Evolutionary conservation across 768 basidiomycete species (phyloP), one percentile per base, ranked within the genome.

Genomic region (Pleurotus cornucopiae): DNA sequence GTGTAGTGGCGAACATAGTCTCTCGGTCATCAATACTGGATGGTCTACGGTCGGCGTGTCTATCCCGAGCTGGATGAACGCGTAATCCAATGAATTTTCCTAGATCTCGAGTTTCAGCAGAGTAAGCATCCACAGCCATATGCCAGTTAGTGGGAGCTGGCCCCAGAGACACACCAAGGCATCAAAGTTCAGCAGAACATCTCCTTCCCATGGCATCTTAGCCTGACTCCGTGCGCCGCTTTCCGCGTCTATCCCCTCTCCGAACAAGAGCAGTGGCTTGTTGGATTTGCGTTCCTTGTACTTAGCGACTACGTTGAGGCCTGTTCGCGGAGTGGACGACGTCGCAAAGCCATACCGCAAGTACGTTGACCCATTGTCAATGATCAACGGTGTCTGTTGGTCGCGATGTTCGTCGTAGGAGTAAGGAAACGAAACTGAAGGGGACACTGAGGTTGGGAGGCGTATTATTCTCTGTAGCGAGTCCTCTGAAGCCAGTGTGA

Each of bases 71-170:
- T 87, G 85, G 57, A 93, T 77, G 67, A 98, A 94, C 30, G 89
- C 86, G 70, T 89, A 94, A 73, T 99, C 97, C 55, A 99, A 74
- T 5, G 91, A 91, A 67, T 92, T 86, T 79, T 99, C 97, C 96
- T 98, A 76, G 63, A 68, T 62, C 70, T 75, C 66, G 60, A 47
- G 56, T 61, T 64, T 56, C 53, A 55, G 48, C 49, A 52, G 54
- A 25, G 7, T 51, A 34, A 1, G 55, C 43, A 38, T 34, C n/a
- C 23, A 16, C 43, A 47, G 6, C 46, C 53, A 58, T 47, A 66
- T 48, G 16, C 46, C 39, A 57, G 55, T 48, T 66, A 16, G 12
- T 39, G 16, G 55, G n/a, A 43, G 43, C 2, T 14, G 39, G 40
- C 23, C 13, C 55, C 54, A 52, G 4, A 45, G 6, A 78, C 91